phyloP scores from a whole-genome alignment of 371 early-diverging fungal species.

The Conidiobolus incongruus region DNA sequence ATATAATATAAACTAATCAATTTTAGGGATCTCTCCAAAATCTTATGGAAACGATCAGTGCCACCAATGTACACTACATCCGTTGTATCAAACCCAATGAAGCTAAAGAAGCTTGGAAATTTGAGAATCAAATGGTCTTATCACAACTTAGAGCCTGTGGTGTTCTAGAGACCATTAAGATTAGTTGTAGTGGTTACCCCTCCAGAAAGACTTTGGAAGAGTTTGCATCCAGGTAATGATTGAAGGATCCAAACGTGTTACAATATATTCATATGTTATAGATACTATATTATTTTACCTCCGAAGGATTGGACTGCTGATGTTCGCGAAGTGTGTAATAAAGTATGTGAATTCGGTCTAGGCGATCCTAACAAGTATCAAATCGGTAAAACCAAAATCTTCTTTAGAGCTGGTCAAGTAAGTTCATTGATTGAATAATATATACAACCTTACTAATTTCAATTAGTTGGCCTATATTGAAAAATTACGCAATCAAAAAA shows the following conservation, averaged over 20 bases:
- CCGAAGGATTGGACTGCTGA: conserved; percentile 43
- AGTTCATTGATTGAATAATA: not conserved
- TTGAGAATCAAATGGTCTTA: conserved; percentile 84
- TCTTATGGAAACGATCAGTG: conserved; percentile 82
- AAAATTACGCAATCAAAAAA: conserved; percentile 60
- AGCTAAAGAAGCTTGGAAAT: conserved; percentile 66
- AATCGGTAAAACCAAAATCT: conserved; percentile 92
- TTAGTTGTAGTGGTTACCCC: conserved; percentile 97
- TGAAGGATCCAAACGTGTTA: not conserved
- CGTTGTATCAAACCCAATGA: conserved; percentile 97
- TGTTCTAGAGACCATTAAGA: conserved; percentile 98
- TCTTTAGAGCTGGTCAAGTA: conserved; percentile 93
- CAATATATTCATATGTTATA: not conserved
- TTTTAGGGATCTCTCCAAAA: conserved; percentile 64
- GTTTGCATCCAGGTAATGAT: conserved; percentile 53
- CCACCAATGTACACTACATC: conserved; percentile 89
- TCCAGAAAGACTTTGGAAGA: conserved; percentile 76
- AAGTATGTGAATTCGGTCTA: conserved; percentile 46
- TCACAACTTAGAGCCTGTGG: conserved; percentile 97
- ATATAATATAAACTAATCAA: too few species aligned
- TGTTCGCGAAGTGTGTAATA: conserved; percentile 23
- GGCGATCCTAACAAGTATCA: conserved; percentile 71
- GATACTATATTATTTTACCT: conserved; percentile 65
- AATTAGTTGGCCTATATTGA: conserved; percentile 63
- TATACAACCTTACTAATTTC: not conserved